Percentiles rank a stretch among this genome's conserved stretches.
Conservation (phyloP, 2,329 filamentous ascomycete species). For the Pestalotiopsis sp. region DNA sequence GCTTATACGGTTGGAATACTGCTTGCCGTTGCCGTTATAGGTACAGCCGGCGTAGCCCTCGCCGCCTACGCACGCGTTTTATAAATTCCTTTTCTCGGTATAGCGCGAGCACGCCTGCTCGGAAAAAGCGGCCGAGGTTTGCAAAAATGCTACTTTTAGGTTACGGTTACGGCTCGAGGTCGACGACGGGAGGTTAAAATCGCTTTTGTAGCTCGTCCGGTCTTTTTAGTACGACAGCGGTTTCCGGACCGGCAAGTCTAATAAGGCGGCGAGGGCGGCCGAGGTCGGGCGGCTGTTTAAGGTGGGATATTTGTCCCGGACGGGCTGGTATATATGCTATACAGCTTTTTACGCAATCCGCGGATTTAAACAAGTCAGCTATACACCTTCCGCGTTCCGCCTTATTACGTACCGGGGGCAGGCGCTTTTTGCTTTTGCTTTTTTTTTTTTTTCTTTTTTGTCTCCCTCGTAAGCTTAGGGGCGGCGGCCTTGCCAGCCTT, state of each 20-base stretch:
- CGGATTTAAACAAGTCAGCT: not conserved
- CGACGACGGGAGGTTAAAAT: slow-evolving; percentile 26
- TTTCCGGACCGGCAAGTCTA: too few species aligned
- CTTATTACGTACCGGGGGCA: not conserved
- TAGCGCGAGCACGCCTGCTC: too few species aligned
- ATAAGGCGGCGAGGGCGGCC: too few species aligned
- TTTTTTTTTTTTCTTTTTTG: not conserved
- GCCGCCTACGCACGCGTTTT: too few species aligned
- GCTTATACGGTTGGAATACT: not conserved
- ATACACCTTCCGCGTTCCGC: not conserved
- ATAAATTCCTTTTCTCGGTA: too few species aligned
- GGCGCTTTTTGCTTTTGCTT: not conserved
- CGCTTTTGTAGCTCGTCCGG: slow-evolving; percentile 25
- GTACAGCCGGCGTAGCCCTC: too few species aligned
- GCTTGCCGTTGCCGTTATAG: not conserved
- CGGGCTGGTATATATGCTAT: not conserved
- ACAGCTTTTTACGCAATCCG: not conserved
- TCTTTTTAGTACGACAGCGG: too few species aligned
- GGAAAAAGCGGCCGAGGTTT: too few species aligned
- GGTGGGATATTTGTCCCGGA: not conserved
- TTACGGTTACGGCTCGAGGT: too few species aligned
- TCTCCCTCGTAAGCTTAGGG: not conserved
- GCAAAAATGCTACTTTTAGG: too few species aligned
- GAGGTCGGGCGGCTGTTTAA: slow-evolving; percentile 42
- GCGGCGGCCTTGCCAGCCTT: not conserved